Percentiles rank a stretch among this genome's conserved stretches.
These are phyloP conservation scores for Cladobotryum mycophilum DNA, from an alignment of 2,329 filamentous ascomycete genomes.

Conservation along the genomic window DNA sequence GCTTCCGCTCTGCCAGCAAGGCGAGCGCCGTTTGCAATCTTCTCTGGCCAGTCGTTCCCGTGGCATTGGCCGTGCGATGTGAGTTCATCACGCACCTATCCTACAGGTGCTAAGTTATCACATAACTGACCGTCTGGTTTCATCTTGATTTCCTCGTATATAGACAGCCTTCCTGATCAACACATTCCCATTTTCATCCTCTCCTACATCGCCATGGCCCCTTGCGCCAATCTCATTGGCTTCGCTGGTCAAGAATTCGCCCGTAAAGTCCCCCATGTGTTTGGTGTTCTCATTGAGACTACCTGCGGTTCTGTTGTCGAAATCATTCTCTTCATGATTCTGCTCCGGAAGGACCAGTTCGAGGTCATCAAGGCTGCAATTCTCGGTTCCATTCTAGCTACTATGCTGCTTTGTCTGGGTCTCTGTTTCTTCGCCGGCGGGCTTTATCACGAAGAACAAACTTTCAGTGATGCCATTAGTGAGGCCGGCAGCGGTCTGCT, in stretches of 20 bases:
- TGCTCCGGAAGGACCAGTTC: slow-evolving; percentile 35
- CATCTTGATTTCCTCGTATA: no score
- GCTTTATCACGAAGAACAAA: slow-evolving; percentile 58
- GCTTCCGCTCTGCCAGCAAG: slow-evolving; percentile 37
- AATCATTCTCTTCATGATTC: slow-evolving; percentile 1
- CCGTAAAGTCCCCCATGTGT: slow-evolving; percentile 68
- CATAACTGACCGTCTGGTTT: no score
- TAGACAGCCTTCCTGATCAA: slow-evolving; percentile 29
- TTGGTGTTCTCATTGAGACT: slow-evolving; percentile 56
- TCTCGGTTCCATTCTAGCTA: slow-evolving; percentile 75
- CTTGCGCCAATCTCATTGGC: slow-evolving; percentile 45
- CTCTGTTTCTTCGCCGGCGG: slow-evolving; percentile 76
- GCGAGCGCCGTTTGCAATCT: slow-evolving; percentile 42
- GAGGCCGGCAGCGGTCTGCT: slow-evolving; percentile 74
- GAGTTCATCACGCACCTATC: slow-evolving; percentile 41
- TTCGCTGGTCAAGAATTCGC: slow-evolving; percentile 62
- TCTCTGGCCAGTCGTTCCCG: slow-evolving; percentile 45
- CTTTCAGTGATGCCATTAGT: slow-evolving; percentile 68
- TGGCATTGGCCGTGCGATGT: slow-evolving; percentile 39
- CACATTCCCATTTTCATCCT: slow-evolving; percentile 42
- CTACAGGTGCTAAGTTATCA: no score
- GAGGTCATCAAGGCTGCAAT: slow-evolving; percentile 76
- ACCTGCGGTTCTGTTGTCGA: slow-evolving; percentile 56
- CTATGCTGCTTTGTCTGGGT: slow-evolving; percentile 69
- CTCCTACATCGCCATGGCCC: slow-evolving; percentile 46